These are phyloP conservation scores for Syncephalastrum contaminatum DNA, from an alignment of 371 early-diverging fungal species.

Conservation along the genomic window DNA sequence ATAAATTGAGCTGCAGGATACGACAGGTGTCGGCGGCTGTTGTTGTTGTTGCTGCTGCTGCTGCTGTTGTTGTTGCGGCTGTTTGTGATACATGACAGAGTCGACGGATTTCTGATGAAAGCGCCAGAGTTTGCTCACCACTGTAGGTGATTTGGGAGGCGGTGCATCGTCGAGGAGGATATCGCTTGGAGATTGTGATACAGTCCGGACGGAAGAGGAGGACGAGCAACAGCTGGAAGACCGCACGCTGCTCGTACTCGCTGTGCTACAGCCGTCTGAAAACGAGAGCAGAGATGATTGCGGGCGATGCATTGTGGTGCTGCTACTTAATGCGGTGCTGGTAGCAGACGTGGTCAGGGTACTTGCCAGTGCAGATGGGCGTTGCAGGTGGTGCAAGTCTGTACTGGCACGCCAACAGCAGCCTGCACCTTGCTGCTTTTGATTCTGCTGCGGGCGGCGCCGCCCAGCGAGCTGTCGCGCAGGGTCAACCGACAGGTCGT, in stretches of 20 bases:
- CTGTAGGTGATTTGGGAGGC: too few species aligned
- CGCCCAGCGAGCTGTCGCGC: too few species aligned
- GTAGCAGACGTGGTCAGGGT: conserved; percentile 3
- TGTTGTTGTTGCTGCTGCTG: conserved; percentile 4
- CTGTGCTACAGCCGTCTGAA: too few species aligned
- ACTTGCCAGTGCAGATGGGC: too few species aligned
- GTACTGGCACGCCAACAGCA: too few species aligned
- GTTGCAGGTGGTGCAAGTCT: too few species aligned
- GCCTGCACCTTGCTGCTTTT: not conserved
- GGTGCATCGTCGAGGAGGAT: too few species aligned
- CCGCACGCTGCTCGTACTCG: not conserved
- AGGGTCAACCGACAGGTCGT: not conserved
- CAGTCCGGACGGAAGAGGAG: conserved; percentile 11
- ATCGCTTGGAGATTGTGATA: not conserved
- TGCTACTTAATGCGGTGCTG: not conserved
- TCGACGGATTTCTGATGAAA: conserved; percentile 2
- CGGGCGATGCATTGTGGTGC: conserved; percentile 1
- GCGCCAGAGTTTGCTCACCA: not conserved
- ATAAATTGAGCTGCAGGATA: conserved; percentile 10
- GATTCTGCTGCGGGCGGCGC: not conserved
- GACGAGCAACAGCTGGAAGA: conserved; percentile 2
- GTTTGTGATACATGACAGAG: not conserved
- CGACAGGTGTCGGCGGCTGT: conserved; percentile 5
- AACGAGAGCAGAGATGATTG: conserved; percentile 3
- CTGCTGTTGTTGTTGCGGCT: not conserved